Conservation (phyloP, 768 basidiomycete genomes). For the Tricholoma saponaceum region DNA sequence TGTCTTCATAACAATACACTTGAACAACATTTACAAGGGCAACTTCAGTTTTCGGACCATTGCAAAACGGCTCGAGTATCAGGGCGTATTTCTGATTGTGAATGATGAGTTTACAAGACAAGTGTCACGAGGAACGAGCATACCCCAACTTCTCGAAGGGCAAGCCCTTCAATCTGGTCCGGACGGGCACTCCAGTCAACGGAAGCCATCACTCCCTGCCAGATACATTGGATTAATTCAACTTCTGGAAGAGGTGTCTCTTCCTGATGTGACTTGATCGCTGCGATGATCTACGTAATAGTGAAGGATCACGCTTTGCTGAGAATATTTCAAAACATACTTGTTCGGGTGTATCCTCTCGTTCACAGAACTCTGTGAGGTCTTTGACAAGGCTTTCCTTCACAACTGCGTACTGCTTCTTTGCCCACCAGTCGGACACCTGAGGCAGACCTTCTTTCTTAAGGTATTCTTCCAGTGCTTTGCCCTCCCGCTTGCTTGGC, state of each 20-base stretch:
- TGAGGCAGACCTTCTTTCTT: conserved; percentile 70
- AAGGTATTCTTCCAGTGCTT: conserved; percentile 82
- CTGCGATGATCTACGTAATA: conserved; percentile 60
- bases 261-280: conserved; percentile 68
- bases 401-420: conserved; percentile 79
- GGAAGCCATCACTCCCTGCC: conserved; percentile 85
- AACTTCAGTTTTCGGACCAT: conserved; percentile 85
- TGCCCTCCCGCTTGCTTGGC: conserved; percentile 68
- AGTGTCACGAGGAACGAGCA: conserved; percentile 22
- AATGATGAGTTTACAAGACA: background rate
- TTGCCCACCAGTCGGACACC: conserved; percentile 92
- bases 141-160: conserved; percentile 85
- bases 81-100: conserved; percentile 72
- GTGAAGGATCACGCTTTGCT: conserved; percentile 3
- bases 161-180: conserved; percentile 88
- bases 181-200: conserved; percentile 88
- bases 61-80: conserved; percentile 88
- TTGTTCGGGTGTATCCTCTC: conserved; percentile 63
- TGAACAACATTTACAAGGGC: conserved; percentile 94
- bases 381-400: conserved; percentile 73
- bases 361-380: conserved; percentile 66
- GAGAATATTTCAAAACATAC: conserved; percentile 35
- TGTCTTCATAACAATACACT: conserved; percentile 95
- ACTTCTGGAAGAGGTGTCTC: conserved; percentile 81
- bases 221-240: conserved; percentile 86